Evolutionary conservation across 1,139 yeast species (phyloP), one percentile per base, ranked within the genome.

Genomic region (Trichomonascaceae sp.): DNA sequence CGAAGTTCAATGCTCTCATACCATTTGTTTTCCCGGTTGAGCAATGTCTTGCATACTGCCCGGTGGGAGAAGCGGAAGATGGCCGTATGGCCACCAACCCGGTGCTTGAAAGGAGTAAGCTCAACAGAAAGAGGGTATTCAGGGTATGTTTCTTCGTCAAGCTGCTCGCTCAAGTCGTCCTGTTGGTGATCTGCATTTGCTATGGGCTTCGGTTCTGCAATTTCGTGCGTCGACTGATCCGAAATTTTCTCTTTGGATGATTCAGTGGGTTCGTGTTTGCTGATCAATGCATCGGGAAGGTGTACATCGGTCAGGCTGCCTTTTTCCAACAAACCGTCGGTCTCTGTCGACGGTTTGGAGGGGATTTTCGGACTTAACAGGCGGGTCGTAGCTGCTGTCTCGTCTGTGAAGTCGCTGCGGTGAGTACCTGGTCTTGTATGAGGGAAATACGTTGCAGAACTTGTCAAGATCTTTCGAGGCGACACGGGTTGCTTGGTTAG

Each of bases 1-100:
- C 69, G 62, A 30, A 65, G 57, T 57, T 89, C 96, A 31, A 89
- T 76, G 4, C 78, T 73, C 54, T 92, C 98, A 55, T 92, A 92
- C 77, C 93, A 87, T 42, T 67, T 60, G 54, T 89, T 82, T 51
- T 92, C 99, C 42, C 94, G 65, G 48, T 84, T 84, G 42, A 85
- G 81, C 41, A 89, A 62, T 1, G 93, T 92, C 56, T 92, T 92
- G 57, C 98, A 89, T n/a, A 92, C 95, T 0, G 97, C 97, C 38
- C 82, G 66, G 46, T 76, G 79, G 5, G 93, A 79, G 52, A 89
- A 89, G 43, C 89, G 69, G 58, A 89, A 92, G 31, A 92, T 85
- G 1, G 97, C 96, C 0, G 96, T 89, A 54, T 92, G 99, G 0
- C 99, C 99, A 6, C 99, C 99, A 5, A 92, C 98, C 51, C 81